Conservation (phyloP, 352 stramenopile genomes). For the Phytopythium mirpurense region DNA sequence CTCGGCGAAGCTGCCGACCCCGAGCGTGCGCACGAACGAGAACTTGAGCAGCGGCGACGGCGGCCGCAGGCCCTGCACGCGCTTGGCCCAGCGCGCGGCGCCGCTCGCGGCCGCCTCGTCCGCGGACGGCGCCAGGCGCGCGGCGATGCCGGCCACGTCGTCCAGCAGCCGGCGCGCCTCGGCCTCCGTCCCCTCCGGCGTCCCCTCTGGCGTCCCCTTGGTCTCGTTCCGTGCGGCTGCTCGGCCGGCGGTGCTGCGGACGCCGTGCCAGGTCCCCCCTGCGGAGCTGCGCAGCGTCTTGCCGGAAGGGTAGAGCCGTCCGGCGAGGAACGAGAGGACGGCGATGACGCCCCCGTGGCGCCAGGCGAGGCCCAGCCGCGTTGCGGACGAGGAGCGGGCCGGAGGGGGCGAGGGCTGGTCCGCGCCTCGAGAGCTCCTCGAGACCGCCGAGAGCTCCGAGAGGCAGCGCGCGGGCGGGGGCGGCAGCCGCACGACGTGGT, state of each 20-base stretch:
- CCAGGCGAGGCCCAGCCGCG: slow-evolving; percentile 22
- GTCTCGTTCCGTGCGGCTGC: too few relatives aligned
- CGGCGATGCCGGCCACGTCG: slow-evolving; percentile 16
- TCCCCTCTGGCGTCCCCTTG: too few relatives aligned
- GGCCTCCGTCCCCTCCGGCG: slow-evolving; percentile 8
- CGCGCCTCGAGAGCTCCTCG: too few relatives aligned
- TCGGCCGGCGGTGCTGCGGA: neutral
- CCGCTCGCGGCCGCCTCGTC: slow-evolving; percentile 32
- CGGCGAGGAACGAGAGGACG: slow-evolving; percentile 33
- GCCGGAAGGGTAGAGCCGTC: slow-evolving; percentile 17
- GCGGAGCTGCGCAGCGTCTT: neutral
- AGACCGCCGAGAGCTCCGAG: slow-evolving; percentile 19
- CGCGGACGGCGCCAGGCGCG: slow-evolving; percentile 12
- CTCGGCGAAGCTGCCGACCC: slow-evolving; percentile 68
- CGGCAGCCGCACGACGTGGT: slow-evolving; percentile 47
- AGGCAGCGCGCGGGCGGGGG: slow-evolving; percentile 25
- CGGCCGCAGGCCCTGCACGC: slow-evolving; percentile 30
- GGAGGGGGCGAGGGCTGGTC: too few relatives aligned
- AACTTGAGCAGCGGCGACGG: slow-evolving; percentile 65
- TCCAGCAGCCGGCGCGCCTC: slow-evolving; percentile 18
- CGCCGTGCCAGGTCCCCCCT: neutral
- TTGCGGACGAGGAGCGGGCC: neutral
- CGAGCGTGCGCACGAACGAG: slow-evolving; percentile 55
- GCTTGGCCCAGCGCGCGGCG: slow-evolving; percentile 43
- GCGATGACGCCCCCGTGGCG: slow-evolving; percentile 36